These are phyloP conservation scores for Aspergillus amoenus DNA, from an alignment of 2,329 filamentous ascomycete genomes.

Conservation along the genomic window DNA sequence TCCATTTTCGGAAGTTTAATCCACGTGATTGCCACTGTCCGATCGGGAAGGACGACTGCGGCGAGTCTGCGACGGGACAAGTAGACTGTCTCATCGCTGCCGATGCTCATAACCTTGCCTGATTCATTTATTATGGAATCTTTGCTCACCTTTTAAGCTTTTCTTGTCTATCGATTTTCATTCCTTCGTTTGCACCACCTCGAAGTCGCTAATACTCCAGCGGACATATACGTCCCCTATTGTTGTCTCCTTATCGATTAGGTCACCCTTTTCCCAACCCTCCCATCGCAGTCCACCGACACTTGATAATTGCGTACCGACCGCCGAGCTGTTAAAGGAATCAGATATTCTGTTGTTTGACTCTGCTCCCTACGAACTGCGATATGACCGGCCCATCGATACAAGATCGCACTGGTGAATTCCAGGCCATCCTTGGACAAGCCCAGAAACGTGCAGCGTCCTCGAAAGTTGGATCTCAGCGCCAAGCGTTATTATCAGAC, in stretches of 20 bases:
- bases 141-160: background rate
- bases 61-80: slow-evolving; percentile 5
- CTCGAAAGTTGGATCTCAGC: slow-evolving; percentile 74
- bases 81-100: background rate
- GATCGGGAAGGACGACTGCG: slow-evolving; percentile 15
- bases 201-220: slow-evolving; percentile 3
- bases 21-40: slow-evolving; percentile 7
- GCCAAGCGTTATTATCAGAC: slow-evolving; percentile 75
- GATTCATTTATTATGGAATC: background rate
- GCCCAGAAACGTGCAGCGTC: slow-evolving; percentile 77
- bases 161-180: background rate
- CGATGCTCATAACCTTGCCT: background rate
- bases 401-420: slow-evolving; percentile 95
- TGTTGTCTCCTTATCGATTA: slow-evolving; percentile 37
- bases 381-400: slow-evolving; percentile 67
- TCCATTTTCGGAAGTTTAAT: slow-evolving; percentile 16
- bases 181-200: background rate
- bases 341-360: background rate
- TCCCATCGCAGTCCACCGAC: background rate
- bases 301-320: background rate
- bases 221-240: slow-evolving; percentile 25
- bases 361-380: background rate
- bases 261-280: slow-evolving; percentile 12
- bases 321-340: background rate
- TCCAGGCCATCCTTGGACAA: slow-evolving; percentile 84